Evolutionary conservation across 2,329 filamentous ascomycete species (phyloP).

Genomic region (Clonostachys rosea): DNA sequence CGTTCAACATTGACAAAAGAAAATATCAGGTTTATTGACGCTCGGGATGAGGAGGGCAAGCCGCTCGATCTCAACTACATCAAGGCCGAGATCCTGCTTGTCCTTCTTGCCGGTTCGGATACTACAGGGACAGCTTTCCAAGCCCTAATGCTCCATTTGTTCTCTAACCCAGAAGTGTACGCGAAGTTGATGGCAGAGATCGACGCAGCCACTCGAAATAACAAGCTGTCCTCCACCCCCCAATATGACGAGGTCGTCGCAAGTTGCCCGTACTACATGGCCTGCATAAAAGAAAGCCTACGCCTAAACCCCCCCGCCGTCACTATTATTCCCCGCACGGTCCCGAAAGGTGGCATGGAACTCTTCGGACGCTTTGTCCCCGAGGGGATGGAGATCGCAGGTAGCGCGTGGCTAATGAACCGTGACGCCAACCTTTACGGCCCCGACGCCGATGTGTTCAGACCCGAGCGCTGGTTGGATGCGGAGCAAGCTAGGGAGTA

Average conservation of each 20-base stretch:
- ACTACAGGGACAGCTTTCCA: slow-evolving; percentile 47
- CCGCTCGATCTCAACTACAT: slow-evolving; percentile 44
- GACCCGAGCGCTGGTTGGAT: slow-evolving; percentile 43
- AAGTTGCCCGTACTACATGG: slow-evolving; percentile 40
- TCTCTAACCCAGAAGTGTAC: slow-evolving; percentile 31
- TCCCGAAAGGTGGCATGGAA: slow-evolving; percentile 17
- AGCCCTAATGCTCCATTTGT: slow-evolving; percentile 35
- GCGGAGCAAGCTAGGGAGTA: slow-evolving; percentile 30
- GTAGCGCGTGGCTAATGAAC: slow-evolving; percentile 40
- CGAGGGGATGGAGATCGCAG: slow-evolving; percentile 34
- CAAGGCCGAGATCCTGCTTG: slow-evolving; percentile 46
- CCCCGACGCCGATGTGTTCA: slow-evolving; percentile 35
- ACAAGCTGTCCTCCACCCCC: slow-evolving; percentile 22
- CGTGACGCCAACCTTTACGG: slow-evolving; percentile 33
- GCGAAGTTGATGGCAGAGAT: slow-evolving; percentile 41
- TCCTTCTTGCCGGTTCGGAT: slow-evolving; percentile 45
- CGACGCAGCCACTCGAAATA: slow-evolving; percentile 24
- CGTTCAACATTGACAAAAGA: neutral
- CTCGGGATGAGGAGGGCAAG: slow-evolving; percentile 34
- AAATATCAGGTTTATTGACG: slow-evolving; percentile 33
- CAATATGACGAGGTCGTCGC: slow-evolving; percentile 34
- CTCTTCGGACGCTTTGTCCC: slow-evolving; percentile 23
- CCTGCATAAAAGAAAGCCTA: slow-evolving; percentile 44
- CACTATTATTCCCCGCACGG: slow-evolving; percentile 43
- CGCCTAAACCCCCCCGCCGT: slow-evolving; percentile 44